A percentile compares a stretch with the other conserved stretches of the same genome.
Evolutionary conservation across 495 filamentous ascomycete species (phyloP).

Genomic region (Hypoxylon cercidicola): DNA sequence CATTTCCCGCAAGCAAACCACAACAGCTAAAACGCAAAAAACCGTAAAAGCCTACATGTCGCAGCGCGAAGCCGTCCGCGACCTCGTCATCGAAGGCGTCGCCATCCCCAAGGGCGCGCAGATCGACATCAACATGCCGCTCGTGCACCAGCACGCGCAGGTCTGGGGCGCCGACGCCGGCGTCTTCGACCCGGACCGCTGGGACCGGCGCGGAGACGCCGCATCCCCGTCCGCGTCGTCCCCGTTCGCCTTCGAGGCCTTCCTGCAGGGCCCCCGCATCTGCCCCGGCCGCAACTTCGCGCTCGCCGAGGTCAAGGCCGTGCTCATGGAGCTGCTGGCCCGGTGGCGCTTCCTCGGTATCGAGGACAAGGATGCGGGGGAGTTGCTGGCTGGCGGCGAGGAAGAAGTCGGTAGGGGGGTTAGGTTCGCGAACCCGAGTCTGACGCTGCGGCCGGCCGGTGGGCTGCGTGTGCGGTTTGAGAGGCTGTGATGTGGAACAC

Average conservation of each 20-base stretch:
- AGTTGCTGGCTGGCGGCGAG: slow-evolving; percentile 32
- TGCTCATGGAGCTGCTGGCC: slow-evolving; percentile 42
- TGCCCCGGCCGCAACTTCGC: slow-evolving; percentile 46
- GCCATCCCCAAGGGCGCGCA: slow-evolving; percentile 47
- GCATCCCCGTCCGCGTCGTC: too few relatives aligned
- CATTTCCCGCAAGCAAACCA: background rate
- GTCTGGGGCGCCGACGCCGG: slow-evolving; percentile 49
- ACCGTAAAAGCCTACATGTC: slow-evolving; percentile 33
- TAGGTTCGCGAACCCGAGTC: slow-evolving; percentile 40
- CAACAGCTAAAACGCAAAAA: background rate
- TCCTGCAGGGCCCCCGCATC: slow-evolving; percentile 45
- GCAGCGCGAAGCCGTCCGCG: slow-evolving; percentile 37
- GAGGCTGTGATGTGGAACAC: slow-evolving; percentile 9
- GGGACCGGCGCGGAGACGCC: slow-evolving; percentile 38
- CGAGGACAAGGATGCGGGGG: slow-evolving; percentile 15
- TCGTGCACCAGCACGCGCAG: slow-evolving; percentile 38
- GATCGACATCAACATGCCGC: slow-evolving; percentile 43
- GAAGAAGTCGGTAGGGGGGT: slow-evolving; percentile 29
- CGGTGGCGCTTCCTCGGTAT: slow-evolving; percentile 39
- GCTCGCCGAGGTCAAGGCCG: slow-evolving; percentile 39
- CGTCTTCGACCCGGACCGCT: slow-evolving; percentile 49
- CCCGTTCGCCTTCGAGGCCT: slow-evolving; percentile 45
- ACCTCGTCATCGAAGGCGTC: slow-evolving; percentile 43
- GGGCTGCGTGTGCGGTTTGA: slow-evolving; percentile 37
- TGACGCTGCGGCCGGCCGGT: slow-evolving; percentile 42